These are phyloP conservation scores for Triticum urartu DNA, from an alignment of 176 grass and related monocot genomes.

Conservation along the genomic window DNA sequence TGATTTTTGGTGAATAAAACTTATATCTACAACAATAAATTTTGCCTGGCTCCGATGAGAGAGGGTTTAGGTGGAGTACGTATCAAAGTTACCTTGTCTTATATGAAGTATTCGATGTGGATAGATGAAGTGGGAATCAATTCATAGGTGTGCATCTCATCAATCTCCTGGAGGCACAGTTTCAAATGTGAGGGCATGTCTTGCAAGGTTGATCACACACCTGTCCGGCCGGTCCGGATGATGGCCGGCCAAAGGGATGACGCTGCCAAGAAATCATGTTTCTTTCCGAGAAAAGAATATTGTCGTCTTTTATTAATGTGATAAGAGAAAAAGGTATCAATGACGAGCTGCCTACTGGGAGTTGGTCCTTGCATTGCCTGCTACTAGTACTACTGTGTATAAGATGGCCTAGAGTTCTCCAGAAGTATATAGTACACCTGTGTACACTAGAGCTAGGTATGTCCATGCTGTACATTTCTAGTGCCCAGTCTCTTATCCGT, in stretches of 20 bases:
- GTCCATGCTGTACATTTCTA: not conserved
- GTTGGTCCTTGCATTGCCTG: not conserved
- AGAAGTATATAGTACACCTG: conserved; percentile 25
- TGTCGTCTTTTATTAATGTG: conserved; percentile 13
- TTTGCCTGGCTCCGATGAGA: rapidly evolving
- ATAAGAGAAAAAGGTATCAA: not conserved
- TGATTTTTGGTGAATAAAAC: no score
- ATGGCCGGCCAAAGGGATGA: conserved; percentile 10
- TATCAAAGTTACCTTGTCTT: not conserved
- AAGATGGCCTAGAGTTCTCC: not conserved
- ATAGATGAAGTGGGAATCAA: conserved; percentile 12
- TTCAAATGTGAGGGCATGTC: conserved; percentile 26
- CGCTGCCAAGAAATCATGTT: not conserved
- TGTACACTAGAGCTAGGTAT: not conserved
- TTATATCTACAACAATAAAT: no score
- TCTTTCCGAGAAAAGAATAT: not conserved
- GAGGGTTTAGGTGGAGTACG: not conserved
- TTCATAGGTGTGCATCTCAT: not conserved
- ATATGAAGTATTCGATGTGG: conserved; percentile 27
- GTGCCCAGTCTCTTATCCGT: not conserved
- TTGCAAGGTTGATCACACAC: conserved; percentile 18
- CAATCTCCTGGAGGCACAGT: conserved; percentile 5
- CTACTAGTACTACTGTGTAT: not conserved
- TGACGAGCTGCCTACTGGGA: not conserved
- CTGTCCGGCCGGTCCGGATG: not conserved